A percentile compares a stretch with the other conserved stretches of the same genome.
Conservation (phyloP, 176 grass and related monocot species). For the Themeda triandra region DNA sequence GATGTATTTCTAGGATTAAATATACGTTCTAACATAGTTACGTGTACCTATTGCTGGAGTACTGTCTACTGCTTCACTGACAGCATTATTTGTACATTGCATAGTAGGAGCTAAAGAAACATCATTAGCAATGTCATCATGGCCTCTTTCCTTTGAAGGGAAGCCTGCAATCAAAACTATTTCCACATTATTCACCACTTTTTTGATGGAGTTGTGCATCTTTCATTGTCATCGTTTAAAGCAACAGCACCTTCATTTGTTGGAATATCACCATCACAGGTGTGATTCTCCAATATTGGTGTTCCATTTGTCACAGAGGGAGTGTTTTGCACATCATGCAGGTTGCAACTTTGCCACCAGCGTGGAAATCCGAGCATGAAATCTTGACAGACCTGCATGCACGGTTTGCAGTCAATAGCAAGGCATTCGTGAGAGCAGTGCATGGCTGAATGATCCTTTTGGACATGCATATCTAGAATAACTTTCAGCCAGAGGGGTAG, state of each 20-base stretch:
- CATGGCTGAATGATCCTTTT: background rate
- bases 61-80: background rate
- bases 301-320: too few relatives aligned
- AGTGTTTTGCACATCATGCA: too few relatives aligned
- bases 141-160: background rate
- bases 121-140: background rate
- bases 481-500: background rate
- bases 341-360: slow-evolving; percentile 31
- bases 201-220: background rate
- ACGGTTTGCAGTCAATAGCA: slow-evolving; percentile 23
- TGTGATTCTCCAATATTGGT: slow-evolving; percentile 23
- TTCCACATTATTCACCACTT: slow-evolving; percentile 3
- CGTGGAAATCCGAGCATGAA: slow-evolving; percentile 30
- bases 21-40: background rate
- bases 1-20: slow-evolving; percentile 3
- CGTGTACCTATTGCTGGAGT: background rate
- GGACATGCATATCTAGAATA: background rate
- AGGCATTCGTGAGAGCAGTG: background rate
- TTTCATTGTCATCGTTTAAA: background rate
- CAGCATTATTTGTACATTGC: background rate
- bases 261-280: slow-evolving; percentile 2
- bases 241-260: background rate
- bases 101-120: background rate
- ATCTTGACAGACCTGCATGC: slow-evolving; percentile 21
- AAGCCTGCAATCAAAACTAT: background rate